Percentiles rank a stretch among this genome's conserved stretches.
phyloP scores from a whole-genome alignment of 2,329 filamentous ascomycete genomes.

The Colletotrichum horii region DNA sequence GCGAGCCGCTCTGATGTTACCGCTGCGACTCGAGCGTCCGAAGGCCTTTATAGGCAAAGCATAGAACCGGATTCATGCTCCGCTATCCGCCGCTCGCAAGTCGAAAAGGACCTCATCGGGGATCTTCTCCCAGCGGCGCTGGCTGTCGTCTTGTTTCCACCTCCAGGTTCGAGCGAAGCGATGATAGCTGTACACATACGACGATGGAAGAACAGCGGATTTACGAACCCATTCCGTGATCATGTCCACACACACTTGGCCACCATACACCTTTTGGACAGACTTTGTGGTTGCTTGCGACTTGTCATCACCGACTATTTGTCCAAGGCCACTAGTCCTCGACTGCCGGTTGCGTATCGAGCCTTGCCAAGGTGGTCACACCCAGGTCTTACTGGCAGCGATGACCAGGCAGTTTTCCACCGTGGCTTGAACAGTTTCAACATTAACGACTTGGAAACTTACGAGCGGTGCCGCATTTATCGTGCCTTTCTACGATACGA shows the following conservation, averaged over 20 bases:
- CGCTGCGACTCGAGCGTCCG: neutral
- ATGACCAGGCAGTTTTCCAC: neutral
- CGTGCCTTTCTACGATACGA: neutral
- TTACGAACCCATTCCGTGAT: neutral
- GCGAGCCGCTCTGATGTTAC: neutral
- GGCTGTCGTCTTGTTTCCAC: neutral
- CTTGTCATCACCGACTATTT: neutral
- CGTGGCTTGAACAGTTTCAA: neutral
- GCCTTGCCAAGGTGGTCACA: neutral
- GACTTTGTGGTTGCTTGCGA: neutral
- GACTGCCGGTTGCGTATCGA: neutral
- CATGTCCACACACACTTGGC: too few species aligned
- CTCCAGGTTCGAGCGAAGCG: neutral
- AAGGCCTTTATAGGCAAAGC: too few species aligned
- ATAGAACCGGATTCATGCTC: too few species aligned
- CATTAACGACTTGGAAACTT: neutral
- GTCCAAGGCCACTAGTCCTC: neutral
- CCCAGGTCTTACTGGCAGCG: accelerated
- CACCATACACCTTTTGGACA: too few species aligned
- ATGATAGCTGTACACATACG: too few species aligned
- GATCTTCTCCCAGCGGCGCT: neutral
- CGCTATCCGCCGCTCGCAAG: neutral
- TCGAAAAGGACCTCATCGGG: neutral
- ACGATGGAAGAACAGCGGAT: accelerated
- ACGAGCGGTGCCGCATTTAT: neutral